Evolutionary conservation across 2,329 filamentous ascomycete genomes (phyloP).

Genomic region (Graphium sp.): DNA sequence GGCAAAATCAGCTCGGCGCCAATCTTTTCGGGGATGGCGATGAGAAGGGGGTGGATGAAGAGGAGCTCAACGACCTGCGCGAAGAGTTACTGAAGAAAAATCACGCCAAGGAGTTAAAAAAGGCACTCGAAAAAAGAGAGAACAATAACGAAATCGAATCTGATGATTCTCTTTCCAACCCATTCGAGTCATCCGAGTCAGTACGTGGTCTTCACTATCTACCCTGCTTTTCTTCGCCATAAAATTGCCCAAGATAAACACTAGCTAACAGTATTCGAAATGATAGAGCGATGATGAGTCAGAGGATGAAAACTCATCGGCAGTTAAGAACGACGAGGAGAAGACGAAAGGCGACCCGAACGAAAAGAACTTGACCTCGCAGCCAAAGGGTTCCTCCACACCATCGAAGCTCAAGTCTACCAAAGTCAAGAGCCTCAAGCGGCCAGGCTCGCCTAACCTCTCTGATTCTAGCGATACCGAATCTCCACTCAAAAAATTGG

Average conservation of each 20-base stretch:
- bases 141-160: constrained; percentile 75
- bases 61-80: constrained; percentile 52
- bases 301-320: constrained; percentile 16
- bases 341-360: constrained; percentile 38
- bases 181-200: constrained; percentile 17
- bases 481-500: constrained; percentile 67
- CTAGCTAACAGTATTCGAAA: constrained; percentile 4
- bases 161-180: constrained; percentile 33
- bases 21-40: constrained; percentile 62
- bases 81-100: constrained; percentile 54
- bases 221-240: neutral
- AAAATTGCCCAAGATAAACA: too few relatives aligned
- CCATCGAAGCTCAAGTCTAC: constrained; percentile 27
- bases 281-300: constrained; percentile 15
- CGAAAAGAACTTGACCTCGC: too few relatives aligned
- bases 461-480: constrained; percentile 91
- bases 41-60: constrained; percentile 56
- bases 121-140: constrained; percentile 70
- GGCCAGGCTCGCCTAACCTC: constrained; percentile 68
- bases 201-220: constrained; percentile 2
- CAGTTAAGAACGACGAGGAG: constrained; percentile 33
- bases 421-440: constrained; percentile 54
- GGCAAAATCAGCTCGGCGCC: constrained; percentile 68
- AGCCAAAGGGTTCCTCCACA: constrained; percentile 50
- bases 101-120: constrained; percentile 61